Base-by-base conservation (phyloP, 352 stramenopile genomes). In the Phytophthora cactorum region DNA sequence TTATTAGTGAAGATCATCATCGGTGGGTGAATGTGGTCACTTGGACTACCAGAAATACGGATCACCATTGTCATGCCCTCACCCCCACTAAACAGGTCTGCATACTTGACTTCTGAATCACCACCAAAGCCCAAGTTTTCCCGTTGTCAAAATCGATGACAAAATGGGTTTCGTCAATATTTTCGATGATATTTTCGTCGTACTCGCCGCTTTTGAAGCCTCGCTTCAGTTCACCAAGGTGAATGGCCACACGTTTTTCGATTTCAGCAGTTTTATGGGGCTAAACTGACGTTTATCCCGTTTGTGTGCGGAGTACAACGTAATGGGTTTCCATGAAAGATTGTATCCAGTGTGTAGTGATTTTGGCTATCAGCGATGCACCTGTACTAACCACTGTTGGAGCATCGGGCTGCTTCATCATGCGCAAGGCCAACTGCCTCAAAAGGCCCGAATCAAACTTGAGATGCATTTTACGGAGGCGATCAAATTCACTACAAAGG, bases 161-260 rank as follows among this genome's bases (percentile, higher is more conserved):
- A n/a, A 79, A 71, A 49, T 73, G 67, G 3, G 67, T 79, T 36
- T 75, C 58, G 22, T 79, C 72, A 12, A 79, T 63, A 28, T 74
- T 79, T 15, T 70, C 47, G 8, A 71, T 34, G 1, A 34, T 4
- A 11, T 76, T 66, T 11, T 76, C 63, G 38, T 76, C 52, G 4
- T 41, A 64, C 2, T n/a, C 5, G 6, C 47, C 47, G 29, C 25
- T 39, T 12, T 41, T 14, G 12, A 54, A 39, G 4, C 29, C 47
- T 5, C 28, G 47, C 7, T 54, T 27, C 5, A 41, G 25, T 4
- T 54, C 14, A 28, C 47, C 29, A 10, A 54, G 15, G 7, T 54
- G 47, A 0, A 11, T 5, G 0, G 15, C 47, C 10, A 54, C 47
- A 4, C 27, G 5, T 14, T 14, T 25, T 12, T 54, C 29, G 10